Percentiles rank a stretch among this genome's conserved stretches.
Conservation (phyloP, 192 early-diverging fungal genomes). For the Phycomyces nitens region DNA sequence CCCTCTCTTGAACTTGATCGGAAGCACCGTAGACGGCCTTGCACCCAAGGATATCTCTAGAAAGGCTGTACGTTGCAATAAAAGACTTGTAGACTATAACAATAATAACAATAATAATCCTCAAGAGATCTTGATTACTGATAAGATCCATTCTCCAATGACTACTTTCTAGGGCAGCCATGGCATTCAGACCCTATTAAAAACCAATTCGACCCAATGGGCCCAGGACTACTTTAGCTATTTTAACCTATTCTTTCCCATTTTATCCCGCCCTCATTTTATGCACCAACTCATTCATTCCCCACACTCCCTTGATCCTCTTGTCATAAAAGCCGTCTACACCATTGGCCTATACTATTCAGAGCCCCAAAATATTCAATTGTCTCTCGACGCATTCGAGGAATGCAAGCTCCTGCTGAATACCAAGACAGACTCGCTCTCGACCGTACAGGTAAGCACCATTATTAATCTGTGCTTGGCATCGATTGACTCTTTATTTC, state of each 20-base stretch:
- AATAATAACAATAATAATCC: too few species aligned
- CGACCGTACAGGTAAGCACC: conserved; percentile 29
- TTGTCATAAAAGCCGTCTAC: conserved; percentile 30
- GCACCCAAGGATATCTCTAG: not conserved
- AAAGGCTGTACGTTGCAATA: not conserved
- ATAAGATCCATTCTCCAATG: conserved; percentile 31
- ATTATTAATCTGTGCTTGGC: conserved; percentile 4
- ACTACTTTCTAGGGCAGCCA: conserved; percentile 26
- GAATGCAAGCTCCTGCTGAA: conserved; percentile 16
- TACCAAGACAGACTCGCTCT: conserved; percentile 2
- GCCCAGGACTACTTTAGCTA: conserved; percentile 27
- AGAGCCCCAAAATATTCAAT: not conserved
- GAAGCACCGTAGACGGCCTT: not conserved
- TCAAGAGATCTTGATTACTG: conserved; percentile 20
- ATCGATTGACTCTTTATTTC: too few species aligned
- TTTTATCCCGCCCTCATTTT: conserved; percentile 30
- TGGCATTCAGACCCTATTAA: conserved; percentile 20
- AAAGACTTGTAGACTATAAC: too few species aligned
- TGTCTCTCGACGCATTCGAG: conserved; percentile 4
- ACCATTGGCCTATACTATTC: conserved; percentile 17
- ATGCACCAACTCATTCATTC: conserved; percentile 11
- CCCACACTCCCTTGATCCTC: conserved; percentile 14
- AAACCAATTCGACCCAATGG: conserved; percentile 9
- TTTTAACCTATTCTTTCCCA: conserved; percentile 35
- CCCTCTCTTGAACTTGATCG: not conserved